Conservation (phyloP, 768 basidiomycete species). For the Tulasnella sp. region DNA sequence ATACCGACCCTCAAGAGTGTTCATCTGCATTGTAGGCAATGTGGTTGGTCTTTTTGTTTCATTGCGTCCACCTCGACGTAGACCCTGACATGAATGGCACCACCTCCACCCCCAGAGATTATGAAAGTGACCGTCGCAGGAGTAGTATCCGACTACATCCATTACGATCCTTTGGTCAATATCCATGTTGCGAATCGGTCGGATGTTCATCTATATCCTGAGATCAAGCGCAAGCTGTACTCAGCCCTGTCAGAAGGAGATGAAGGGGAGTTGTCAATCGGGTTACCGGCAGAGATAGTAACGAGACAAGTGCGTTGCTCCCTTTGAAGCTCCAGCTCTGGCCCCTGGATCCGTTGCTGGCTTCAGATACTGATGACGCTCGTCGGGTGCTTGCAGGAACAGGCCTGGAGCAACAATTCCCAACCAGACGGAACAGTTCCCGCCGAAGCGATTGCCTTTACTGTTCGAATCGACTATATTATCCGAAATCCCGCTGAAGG, state of each 20-base stretch:
- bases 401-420: constrained; percentile 81
- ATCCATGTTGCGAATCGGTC: constrained; percentile 54
- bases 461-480: constrained; percentile 70
- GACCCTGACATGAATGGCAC: constrained; percentile 23
- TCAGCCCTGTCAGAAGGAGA: constrained; percentile 84
- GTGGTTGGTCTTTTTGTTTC: constrained; percentile 41
- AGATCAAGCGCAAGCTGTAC: constrained; percentile 87
- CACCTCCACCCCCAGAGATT: constrained; percentile 43
- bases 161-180: constrained; percentile 65
- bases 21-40: constrained; percentile 83
- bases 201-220: constrained; percentile 86
- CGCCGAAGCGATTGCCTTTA: constrained; percentile 32
- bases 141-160: constrained; percentile 66
- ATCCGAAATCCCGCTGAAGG: constrained; percentile 77
- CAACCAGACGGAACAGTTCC: constrained; percentile 33
- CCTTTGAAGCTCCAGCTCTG: constrained; percentile 12
- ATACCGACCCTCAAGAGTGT: constrained; percentile 72
- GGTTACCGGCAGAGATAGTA: constrained; percentile 65
- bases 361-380: not conserved
- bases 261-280: constrained; percentile 90
- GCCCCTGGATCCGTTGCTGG: not conserved
- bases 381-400: not conserved
- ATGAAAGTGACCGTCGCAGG: constrained; percentile 66
- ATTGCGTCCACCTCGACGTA: constrained; percentile 24
- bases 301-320: constrained; percentile 52